Conservation (phyloP, 2,329 filamentous ascomycete species). For the Pezicula radicicola region DNA sequence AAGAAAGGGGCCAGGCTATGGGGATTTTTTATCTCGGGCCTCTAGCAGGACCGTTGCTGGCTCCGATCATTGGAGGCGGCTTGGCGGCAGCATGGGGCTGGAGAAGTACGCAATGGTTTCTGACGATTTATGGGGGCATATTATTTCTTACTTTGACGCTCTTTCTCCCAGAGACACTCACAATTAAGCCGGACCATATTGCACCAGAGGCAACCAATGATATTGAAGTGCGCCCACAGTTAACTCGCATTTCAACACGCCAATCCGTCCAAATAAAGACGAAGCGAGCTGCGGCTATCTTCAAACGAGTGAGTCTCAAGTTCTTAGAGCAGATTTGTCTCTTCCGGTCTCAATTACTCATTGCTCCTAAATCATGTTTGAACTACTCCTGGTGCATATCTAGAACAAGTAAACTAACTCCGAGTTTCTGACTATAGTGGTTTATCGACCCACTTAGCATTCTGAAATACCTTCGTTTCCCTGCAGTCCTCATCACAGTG, state of each 20-base stretch:
- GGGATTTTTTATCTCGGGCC: constrained; percentile 80
- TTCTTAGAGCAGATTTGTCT: no score
- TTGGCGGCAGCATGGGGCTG: constrained; percentile 69
- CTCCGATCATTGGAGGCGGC: constrained; percentile 73
- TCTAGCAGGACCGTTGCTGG: constrained; percentile 68
- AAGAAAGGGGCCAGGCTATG: constrained; percentile 76
- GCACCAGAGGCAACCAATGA: constrained; percentile 7
- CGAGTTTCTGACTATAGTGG: constrained; percentile 23
- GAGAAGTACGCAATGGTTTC: constrained; percentile 77
- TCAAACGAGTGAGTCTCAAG: constrained; percentile 41
- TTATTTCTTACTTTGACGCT: constrained; percentile 55
- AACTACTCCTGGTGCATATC: no score
- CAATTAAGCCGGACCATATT: constrained; percentile 15
- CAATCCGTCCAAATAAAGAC: constrained; percentile 59
- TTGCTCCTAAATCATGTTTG: no score
- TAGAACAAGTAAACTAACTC: no score
- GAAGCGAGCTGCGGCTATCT: constrained; percentile 45
- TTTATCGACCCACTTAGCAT: constrained; percentile 72
- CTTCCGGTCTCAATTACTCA: no score
- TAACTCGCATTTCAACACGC: constrained; percentile 55
- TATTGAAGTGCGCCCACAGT: constrained; percentile 10
- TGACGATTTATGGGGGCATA: constrained; percentile 65
- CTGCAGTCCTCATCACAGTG: constrained; percentile 70
- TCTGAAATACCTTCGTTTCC: constrained; percentile 69
- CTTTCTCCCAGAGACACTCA: constrained; percentile 62